Evolutionary conservation across 2,329 filamentous ascomycete species (phyloP), one percentile per base, ranked within the genome.

Genomic region (Claviceps purpurea): DNA sequence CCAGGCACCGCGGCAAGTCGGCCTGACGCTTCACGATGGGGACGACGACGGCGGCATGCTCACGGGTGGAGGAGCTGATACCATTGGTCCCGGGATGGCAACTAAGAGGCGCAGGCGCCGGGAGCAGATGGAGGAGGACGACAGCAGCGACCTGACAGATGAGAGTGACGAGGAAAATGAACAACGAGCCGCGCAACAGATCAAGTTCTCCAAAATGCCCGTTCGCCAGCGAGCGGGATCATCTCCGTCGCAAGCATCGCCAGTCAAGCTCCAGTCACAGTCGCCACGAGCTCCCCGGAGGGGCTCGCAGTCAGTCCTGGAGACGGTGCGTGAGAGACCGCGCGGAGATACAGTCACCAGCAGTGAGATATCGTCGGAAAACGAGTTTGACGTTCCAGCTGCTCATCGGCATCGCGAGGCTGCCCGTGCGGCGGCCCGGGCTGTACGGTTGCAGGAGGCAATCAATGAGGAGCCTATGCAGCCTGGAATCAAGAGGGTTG

Each of bases 191-290:
- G 85, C 85, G 2, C 88, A 94, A 64, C 88, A 94, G 65, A 95
- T 97, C 65, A 90, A 91, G 63, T 98, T 98, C 68, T 82, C 86
- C 48, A 97, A 97, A 69, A 91, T 96, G 87, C 91, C 93, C 1
- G 78, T 95, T 44, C 81, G 90, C 34, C 82, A 82, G 58, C 82
- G 91, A 52, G 87, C 90, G 26, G 91, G 88, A 11, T 96, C 90
- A 0, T 96, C 91, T 47, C 91, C 91, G 3, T 82, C 87, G 40
- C 83, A 88, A 58, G 79, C 77, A 14, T 82, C 82, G 16, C 80
- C 77, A 54, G 67, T 81, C 26, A 74, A 75, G 45, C 81, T 84
- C 54, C 70, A 70, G 49, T 41, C 84, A 55, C 70, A 70, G 49
- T 76, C 76, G 2, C 75, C 75, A 5, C 69, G 74, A 4, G 66